A percentile compares a stretch with the other conserved stretches of the same genome.
Conservation (phyloP, 208 protist species). For the Trypanosoma brucei region DNA sequence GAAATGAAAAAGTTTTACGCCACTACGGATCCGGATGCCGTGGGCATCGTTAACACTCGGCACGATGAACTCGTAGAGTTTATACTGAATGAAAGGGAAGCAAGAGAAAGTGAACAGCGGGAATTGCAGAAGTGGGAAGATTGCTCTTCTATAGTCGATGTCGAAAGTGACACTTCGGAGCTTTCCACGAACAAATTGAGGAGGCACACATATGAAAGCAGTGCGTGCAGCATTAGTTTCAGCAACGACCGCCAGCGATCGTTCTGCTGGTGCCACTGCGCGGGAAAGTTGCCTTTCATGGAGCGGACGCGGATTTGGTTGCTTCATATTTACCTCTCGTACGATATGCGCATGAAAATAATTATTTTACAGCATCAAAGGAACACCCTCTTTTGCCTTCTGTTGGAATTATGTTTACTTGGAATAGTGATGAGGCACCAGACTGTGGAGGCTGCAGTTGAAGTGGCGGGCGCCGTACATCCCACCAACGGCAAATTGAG, state of each 20-base stretch:
- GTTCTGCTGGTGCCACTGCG: constrained; percentile 41
- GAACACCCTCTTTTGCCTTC: constrained; percentile 4
- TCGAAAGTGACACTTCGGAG: background rate
- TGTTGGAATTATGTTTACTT: constrained; percentile 10
- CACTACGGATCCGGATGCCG: background rate
- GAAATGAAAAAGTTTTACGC: background rate
- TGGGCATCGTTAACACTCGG: background rate
- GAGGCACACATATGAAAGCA: background rate
- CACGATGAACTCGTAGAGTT: background rate
- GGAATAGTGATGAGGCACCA: constrained; percentile 6
- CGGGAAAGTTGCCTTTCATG: constrained; percentile 22
- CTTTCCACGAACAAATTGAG: background rate
- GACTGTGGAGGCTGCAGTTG: background rate
- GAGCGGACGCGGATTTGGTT: constrained; percentile 19
- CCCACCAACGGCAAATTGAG: too few relatives aligned
- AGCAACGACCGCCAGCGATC: constrained; percentile 15
- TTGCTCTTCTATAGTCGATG: background rate
- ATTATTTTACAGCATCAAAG: constrained; percentile 7
- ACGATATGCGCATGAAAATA: constrained; percentile 13
- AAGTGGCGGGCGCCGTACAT: background rate
- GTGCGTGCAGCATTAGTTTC: background rate
- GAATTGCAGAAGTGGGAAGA: background rate
- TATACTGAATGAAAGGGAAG: background rate
- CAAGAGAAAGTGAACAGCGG: background rate
- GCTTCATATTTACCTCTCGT: constrained; percentile 14